Base-by-base conservation (phyloP, 371 early-diverging fungal species). In the Mortierella sp. region DNA sequence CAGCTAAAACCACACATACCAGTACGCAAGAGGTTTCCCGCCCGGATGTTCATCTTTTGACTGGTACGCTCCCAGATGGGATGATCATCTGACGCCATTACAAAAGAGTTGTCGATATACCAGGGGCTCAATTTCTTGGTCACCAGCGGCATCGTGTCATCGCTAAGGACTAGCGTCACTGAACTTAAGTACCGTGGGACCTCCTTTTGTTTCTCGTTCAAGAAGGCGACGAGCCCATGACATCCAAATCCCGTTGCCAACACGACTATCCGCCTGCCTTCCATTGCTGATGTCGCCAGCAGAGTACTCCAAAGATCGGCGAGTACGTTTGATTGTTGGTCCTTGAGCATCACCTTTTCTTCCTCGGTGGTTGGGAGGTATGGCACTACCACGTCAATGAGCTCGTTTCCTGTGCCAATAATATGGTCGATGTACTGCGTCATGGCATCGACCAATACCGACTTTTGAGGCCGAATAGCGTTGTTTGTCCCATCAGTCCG, bases 131-230 rank as follows among this genome's bases (percentile, higher is more conserved):
- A 24, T 42, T 78, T 77, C 70, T 82, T 86, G 14, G 80, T 78
- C 52, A 86, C 86, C 82, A 80, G 80, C 0, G 86, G 86, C 24
- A 82, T 45, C 1, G 78, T 45, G 28, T 86, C 86, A 2, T 79
- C 86, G 5, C 80, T 73, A 7, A 80, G 77, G 8, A 86, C 78
- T 78, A 86, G n/a, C 3, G 80, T 77, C 0, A 77, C 86, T 28
- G 80, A 86, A 24, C 72, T 70, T 26, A 86, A 76, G 45, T 82
- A 80, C 31, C 73, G 65, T 11, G 72, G 52, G 16, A 86, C 77
- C 34, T 86, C 86, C 58, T 80, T 86, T 58, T 86, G 86, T 3
- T 82, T 70, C 71, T 86, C 82, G 47, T 86, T 86, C 82, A 86
- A 78, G 48, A 86, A 82, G 13, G 82, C 63, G 14, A 80, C 80